Evolutionary conservation across 768 basidiomycete species (phyloP), one percentile per base, ranked within the genome.

Genomic region (Boletales sp.): DNA sequence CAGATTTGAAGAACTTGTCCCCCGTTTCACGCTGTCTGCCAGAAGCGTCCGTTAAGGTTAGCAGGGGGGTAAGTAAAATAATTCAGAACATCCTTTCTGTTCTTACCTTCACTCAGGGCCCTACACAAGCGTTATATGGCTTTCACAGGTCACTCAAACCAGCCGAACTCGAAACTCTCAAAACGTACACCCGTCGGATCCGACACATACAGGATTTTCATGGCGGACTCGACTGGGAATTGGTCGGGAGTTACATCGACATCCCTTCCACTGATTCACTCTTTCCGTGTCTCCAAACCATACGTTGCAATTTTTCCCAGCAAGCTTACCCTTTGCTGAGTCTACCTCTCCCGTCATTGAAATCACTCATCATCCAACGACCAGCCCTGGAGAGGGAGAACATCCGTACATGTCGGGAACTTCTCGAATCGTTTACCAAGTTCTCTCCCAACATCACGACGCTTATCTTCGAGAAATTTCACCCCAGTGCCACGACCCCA

Each of bases 151-250:
- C 8, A 13, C 42, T 18, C 17, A 29, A 13, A 10, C 34, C 29
- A 7, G 48, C 24, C 2, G 54, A 56, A 37, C 47, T 54, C 42
- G 31, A 34, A 17, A 41, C 12, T 9, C 45, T 56, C 37, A 37
- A 19, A 15, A 27, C 43, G 31, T 56, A 51, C n/a, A 37, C 39
- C 5, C 41, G 35, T 42, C 43, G 48, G 21, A 3, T 51, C 30
- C 39, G 53, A 21, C 30, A 4, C 14, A 43, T 57, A 31, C 0
- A n/a, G 7, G 17, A 17, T 17, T 14, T 17, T 5, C 0, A 38
- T 3, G 27, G 21, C 1, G 18, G 7, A 4, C 19, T 49, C 0
- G 40, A 55, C 30, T 47, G 14, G 40, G 17, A 17, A 2, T 15
- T 2, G 19, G 11, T 47, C 41, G 19, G 1, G 9, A 10, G 18